Percentiles rank a stretch among this genome's conserved stretches.
phyloP scores from a whole-genome alignment of 2,329 filamentous ascomycete species.

The Chaetomiaceae sp. region DNA sequence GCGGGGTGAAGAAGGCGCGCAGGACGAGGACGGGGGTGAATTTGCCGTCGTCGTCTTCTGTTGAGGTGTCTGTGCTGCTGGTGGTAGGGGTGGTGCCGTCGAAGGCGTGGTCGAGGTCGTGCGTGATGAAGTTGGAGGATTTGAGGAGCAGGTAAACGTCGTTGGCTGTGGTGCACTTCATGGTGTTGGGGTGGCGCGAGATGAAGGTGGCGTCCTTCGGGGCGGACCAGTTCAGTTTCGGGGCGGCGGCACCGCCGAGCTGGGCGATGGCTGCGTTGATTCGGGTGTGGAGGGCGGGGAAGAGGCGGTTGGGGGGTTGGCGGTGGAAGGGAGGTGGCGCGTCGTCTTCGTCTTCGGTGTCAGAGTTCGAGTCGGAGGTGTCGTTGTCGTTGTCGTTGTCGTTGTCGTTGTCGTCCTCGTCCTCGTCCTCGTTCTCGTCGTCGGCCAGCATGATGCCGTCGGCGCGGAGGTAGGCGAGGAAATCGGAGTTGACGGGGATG shows the following conservation, averaged over 20 bases:
- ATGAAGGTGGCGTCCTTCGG: conserved; percentile 97
- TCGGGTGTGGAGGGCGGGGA: conserved; percentile 66
- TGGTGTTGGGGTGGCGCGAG: conserved; percentile 72
- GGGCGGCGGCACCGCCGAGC: conserved; percentile 78
- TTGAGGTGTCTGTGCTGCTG: conserved; percentile 27
- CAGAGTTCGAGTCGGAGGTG: conserved; percentile 37
- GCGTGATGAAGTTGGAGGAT: conserved; percentile 87
- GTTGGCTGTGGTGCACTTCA: conserved; percentile 82
- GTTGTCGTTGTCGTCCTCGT: conserved; percentile 38
- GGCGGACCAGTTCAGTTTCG: conserved; percentile 95
- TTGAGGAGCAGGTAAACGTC: conserved; percentile 93
- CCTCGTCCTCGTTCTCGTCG: conserved; percentile 44
- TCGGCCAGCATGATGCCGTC: conserved; percentile 87
- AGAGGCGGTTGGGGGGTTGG: conserved; percentile 49
- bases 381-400: conserved; percentile 47
- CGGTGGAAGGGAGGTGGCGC: conserved; percentile 32
- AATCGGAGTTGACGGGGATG: conserved; percentile 67
- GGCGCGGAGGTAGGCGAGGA: conserved; percentile 80
- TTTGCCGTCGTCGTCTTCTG: conserved; percentile 15
- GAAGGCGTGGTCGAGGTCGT: conserved; percentile 90
- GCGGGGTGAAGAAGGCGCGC: conserved; percentile 79
- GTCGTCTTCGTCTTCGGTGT: conserved; percentile 37
- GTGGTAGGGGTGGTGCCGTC: conserved; percentile 52
- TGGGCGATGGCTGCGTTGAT: conserved; percentile 74
- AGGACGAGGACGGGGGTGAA: conserved; percentile 78